These are phyloP conservation scores for Eustoma russellianum DNA, from an alignment of 257 asterid species.

Conservation along the genomic window DNA sequence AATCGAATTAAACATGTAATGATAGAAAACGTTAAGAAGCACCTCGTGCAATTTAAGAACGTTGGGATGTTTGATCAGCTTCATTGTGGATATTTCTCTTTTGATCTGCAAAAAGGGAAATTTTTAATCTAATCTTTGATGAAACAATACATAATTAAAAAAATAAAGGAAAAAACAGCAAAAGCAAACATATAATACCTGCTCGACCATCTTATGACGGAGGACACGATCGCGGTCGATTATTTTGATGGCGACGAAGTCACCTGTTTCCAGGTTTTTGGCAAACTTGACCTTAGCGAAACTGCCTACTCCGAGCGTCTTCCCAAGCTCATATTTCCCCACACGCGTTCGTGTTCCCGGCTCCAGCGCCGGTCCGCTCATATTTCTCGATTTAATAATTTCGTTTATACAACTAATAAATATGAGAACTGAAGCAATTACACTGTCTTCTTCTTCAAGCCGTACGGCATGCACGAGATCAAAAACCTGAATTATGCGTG, in stretches of 20 bases:
- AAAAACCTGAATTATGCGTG: too few species aligned
- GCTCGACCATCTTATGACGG: constrained; percentile 62
- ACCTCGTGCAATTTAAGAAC: constrained; percentile 68
- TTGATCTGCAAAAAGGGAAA: constrained; percentile 38
- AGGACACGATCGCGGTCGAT: constrained; percentile 63
- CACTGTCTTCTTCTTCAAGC: too few species aligned
- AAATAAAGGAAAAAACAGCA: not conserved
- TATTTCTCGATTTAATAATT: not conserved
- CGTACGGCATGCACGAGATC: too few species aligned
- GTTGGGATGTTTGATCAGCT: constrained; percentile 79
- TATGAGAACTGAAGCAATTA: not conserved
- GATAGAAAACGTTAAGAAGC: not conserved
- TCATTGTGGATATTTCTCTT: constrained; percentile 78
- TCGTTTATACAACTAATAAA: too few species aligned
- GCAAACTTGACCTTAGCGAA: constrained; percentile 77
- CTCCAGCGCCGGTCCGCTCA: constrained; percentile 23
- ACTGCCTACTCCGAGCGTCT: constrained; percentile 68
- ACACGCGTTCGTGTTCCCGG: constrained; percentile 39
- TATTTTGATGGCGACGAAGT: constrained; percentile 62
- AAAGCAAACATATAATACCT: constrained; percentile 19
- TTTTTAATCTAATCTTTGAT: too few species aligned
- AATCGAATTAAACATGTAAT: not conserved
- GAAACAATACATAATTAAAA: not conserved
- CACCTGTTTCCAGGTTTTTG: constrained; percentile 33
- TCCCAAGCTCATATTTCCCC: constrained; percentile 68